Percentiles rank a stretch among this genome's conserved stretches.
These are phyloP conservation scores for Mrakiaceae sp. DNA, from an alignment of 1,284 basidiomycete species.

Conservation along the genomic window DNA sequence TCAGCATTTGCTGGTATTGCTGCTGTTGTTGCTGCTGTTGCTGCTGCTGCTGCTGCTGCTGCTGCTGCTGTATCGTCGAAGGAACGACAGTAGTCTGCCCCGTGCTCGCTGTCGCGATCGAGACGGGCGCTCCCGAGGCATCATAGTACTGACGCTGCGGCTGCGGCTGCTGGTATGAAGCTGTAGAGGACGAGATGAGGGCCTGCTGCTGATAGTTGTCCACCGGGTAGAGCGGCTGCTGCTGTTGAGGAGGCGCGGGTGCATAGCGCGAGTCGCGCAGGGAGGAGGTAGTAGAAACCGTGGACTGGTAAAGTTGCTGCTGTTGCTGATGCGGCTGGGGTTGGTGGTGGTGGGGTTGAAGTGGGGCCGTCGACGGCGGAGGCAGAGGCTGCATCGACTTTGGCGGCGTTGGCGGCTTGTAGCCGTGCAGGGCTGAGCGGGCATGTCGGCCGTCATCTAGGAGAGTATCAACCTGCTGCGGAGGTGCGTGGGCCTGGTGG, in stretches of 20 bases:
- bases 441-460: background rate
- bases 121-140: background rate
- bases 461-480: no score
- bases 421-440: background rate
- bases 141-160: background rate
- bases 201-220: constrained; percentile 1
- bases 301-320: constrained; percentile 2
- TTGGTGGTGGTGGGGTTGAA: constrained; percentile 15
- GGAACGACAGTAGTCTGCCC: background rate
- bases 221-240: background rate
- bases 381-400: constrained; percentile 5
- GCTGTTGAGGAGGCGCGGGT: background rate
- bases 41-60: background rate
- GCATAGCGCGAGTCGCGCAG: background rate
- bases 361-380: constrained; percentile 9
- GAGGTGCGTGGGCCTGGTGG: no score
- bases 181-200: background rate
- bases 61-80: background rate
- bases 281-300: background rate
- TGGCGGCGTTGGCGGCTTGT: constrained; percentile 9
- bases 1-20: background rate
- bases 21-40: constrained; percentile 4
- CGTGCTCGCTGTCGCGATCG: background rate
- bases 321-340: constrained; percentile 13
- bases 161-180: background rate